phyloP scores from a whole-genome alignment of 75 land plant genomes.

The Larix kaempferi region DNA sequence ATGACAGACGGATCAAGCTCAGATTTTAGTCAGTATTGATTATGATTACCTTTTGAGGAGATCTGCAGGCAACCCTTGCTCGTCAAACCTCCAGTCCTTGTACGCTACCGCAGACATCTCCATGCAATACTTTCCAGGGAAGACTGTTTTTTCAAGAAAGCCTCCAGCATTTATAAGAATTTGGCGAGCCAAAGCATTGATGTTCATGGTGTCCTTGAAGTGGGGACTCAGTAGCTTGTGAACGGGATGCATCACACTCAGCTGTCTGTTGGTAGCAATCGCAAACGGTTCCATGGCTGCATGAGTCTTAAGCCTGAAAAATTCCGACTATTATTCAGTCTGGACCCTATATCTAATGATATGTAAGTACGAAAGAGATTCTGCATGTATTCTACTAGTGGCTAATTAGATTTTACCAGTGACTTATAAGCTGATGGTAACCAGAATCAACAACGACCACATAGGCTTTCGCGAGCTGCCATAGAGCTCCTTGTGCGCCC shows the following conservation, averaged over 20 bases:
- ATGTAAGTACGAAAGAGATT: too few species aligned
- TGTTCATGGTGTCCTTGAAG: slow-evolving; percentile 75
- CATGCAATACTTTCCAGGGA: slow-evolving; percentile 32
- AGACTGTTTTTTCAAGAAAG: slow-evolving; percentile 50
- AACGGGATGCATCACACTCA: slow-evolving; percentile 72
- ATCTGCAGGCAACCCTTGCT: slow-evolving; percentile 59
- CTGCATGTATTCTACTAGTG: too few species aligned
- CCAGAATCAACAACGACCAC: slow-evolving; percentile 63
- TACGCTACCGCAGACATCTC: slow-evolving; percentile 61
- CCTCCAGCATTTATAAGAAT: slow-evolving; percentile 55
- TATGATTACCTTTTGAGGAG: slow-evolving; percentile 38
- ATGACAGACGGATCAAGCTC: not conserved
- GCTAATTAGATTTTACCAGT: slow-evolving; percentile 40
- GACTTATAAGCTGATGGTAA: slow-evolving; percentile 64
- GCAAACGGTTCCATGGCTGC: slow-evolving; percentile 66
- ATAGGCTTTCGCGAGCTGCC: slow-evolving; percentile 80
- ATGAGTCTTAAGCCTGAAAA: slow-evolving; percentile 49
- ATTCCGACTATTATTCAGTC: too few species aligned
- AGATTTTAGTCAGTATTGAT: too few species aligned
- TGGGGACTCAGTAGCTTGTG: slow-evolving; percentile 66
- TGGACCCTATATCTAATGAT: too few species aligned
- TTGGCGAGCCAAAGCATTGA: slow-evolving; percentile 59
- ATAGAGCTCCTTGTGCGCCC: slow-evolving; percentile 37
- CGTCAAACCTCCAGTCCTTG: slow-evolving; percentile 56
- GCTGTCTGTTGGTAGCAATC: slow-evolving; percentile 63